Percentiles rank a stretch among this genome's conserved stretches.
phyloP scores from a whole-genome alignment of 108 stramenopile genomes.

The Cafeteria roenbergensis region DNA sequence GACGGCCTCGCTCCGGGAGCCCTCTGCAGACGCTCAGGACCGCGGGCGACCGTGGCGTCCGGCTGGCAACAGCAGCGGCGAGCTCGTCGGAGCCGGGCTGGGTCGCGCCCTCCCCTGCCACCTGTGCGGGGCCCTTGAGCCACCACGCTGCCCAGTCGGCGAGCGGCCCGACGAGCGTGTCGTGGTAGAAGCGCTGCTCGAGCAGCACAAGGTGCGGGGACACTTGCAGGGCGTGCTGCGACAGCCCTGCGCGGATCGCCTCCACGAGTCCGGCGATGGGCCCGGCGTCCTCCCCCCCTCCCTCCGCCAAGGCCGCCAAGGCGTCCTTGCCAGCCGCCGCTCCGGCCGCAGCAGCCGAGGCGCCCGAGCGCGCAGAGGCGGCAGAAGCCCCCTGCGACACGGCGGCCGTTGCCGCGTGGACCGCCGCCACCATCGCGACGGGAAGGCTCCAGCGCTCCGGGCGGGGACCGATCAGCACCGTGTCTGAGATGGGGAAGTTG shows the following conservation, averaged over 20 bases:
- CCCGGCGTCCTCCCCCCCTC: too few relatives aligned
- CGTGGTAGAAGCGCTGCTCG: background rate
- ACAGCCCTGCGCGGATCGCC: background rate
- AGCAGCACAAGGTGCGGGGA: background rate
- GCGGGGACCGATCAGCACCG: constrained; percentile 20
- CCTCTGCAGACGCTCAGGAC: too few relatives aligned
- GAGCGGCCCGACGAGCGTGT: too few relatives aligned
- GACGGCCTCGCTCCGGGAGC: background rate
- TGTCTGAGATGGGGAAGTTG: constrained; percentile 91
- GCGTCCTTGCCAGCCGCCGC: background rate
- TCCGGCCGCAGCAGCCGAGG: background rate
- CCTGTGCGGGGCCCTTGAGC: too few relatives aligned
- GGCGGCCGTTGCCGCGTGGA: background rate
- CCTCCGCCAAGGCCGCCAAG: background rate
- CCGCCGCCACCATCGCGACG: constrained; percentile 17
- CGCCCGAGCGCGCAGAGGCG: background rate
- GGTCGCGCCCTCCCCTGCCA: too few relatives aligned
- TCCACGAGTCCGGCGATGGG: background rate
- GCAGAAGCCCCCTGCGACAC: background rate
- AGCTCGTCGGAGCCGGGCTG: too few relatives aligned
- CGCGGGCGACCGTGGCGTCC: too few relatives aligned
- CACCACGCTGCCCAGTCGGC: too few relatives aligned
- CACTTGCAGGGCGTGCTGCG: background rate
- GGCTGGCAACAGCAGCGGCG: too few relatives aligned
- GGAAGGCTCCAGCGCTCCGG: constrained; percentile 22